phyloP scores from a whole-genome alignment of 495 filamentous ascomycete species.

The Letharia lupina region DNA sequence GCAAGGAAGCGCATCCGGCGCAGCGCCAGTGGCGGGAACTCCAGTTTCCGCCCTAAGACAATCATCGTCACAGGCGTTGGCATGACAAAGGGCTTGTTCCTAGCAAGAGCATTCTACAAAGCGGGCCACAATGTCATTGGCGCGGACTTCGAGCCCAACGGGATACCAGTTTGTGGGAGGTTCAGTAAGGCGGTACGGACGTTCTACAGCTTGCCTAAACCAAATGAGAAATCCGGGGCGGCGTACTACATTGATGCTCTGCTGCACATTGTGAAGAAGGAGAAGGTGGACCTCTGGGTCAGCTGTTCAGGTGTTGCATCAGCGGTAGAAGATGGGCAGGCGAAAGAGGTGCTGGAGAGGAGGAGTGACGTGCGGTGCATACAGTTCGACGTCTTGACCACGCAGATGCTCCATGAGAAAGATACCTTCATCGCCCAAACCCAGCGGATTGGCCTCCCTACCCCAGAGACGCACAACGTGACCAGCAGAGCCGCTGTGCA shows the following conservation, averaged over 20 bases:
- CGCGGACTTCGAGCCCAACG: slow-evolving; percentile 55
- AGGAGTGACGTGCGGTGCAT: slow-evolving; percentile 53
- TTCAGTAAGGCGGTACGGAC: slow-evolving; percentile 39
- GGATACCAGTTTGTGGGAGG: slow-evolving; percentile 32
- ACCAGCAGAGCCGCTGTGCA: slow-evolving; percentile 48
- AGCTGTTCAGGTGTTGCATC: slow-evolving; percentile 55
- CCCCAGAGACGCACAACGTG: slow-evolving; percentile 52
- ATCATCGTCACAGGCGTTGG: slow-evolving; percentile 65
- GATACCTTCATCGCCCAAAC: slow-evolving; percentile 51
- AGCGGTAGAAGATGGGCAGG: slow-evolving; percentile 54
- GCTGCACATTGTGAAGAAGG: slow-evolving; percentile 47
- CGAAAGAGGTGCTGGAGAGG: slow-evolving; percentile 52
- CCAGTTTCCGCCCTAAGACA: slow-evolving; percentile 45
- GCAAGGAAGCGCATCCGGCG: slow-evolving; percentile 28
- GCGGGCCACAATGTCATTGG: slow-evolving; percentile 65
- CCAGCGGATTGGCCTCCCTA: slow-evolving; percentile 41
- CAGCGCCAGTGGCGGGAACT: slow-evolving; percentile 22
- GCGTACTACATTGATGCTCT: slow-evolving; percentile 42
- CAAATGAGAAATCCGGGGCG: slow-evolving; percentile 22
- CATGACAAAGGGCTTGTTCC: slow-evolving; percentile 55
- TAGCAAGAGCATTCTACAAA: slow-evolving; percentile 59
- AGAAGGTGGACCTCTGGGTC: slow-evolving; percentile 65
- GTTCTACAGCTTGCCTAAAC: slow-evolving; percentile 47
- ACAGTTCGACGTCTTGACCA: slow-evolving; percentile 43
- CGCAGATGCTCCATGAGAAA: slow-evolving; percentile 47